A percentile compares a stretch with the other conserved stretches of the same genome.
phyloP scores from a whole-genome alignment of 2,329 filamentous ascomycete genomes.

The Ramularia collo-cygni region DNA sequence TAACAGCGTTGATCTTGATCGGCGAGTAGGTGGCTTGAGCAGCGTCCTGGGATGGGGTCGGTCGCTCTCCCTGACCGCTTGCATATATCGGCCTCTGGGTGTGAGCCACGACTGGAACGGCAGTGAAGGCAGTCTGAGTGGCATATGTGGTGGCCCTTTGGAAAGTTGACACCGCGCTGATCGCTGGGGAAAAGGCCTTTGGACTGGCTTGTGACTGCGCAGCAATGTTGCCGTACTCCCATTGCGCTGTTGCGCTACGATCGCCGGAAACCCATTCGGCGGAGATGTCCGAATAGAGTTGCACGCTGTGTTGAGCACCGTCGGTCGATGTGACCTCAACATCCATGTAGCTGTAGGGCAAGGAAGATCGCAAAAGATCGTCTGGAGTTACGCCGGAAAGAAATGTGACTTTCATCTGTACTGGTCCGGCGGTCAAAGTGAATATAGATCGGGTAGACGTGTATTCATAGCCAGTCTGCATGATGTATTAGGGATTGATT shows the following conservation, averaged over 20 bases:
- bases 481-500: slow-evolving; percentile 48
- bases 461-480: slow-evolving; percentile 60
- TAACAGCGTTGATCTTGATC: background rate
- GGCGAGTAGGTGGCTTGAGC: slow-evolving; percentile 3
- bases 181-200: background rate
- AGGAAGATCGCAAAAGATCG: slow-evolving; percentile 59
- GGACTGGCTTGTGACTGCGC: background rate
- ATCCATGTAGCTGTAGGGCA: slow-evolving; percentile 63
- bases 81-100: slow-evolving; percentile 9
- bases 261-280: slow-evolving; percentile 67
- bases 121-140: slow-evolving; percentile 14
- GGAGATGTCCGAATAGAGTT: slow-evolving; percentile 66
- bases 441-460: slow-evolving; percentile 67
- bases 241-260: slow-evolving; percentile 47
- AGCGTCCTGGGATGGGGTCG: slow-evolving; percentile 1
- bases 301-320: slow-evolving; percentile 55
- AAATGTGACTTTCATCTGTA: slow-evolving; percentile 61
- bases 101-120: slow-evolving; percentile 6
- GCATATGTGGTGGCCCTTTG: slow-evolving; percentile 10
- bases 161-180: slow-evolving; percentile 4
- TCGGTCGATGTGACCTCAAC: slow-evolving; percentile 57
- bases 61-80: background rate
- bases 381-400: slow-evolving; percentile 62
- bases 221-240: slow-evolving; percentile 45
- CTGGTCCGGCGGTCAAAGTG: slow-evolving; percentile 50